Evolutionary conservation across 1,139 yeast genomes (phyloP).

Genomic region (Debaryomyces sp.): DNA sequence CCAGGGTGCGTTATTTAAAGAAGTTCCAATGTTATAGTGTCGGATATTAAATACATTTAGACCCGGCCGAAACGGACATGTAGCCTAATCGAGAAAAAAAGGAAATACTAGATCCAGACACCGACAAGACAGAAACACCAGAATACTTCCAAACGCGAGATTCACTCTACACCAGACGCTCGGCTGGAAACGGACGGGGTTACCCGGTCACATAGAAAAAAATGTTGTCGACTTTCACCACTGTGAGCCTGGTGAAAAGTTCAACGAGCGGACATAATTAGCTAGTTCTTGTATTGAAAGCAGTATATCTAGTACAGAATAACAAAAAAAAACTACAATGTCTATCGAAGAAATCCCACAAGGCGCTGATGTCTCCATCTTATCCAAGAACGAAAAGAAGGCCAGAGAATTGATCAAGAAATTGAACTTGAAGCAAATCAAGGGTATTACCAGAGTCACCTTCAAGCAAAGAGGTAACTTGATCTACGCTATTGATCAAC

Average conservation of each 20-base stretch:
- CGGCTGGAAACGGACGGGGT: background rate
- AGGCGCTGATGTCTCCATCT: slow-evolving; percentile 83
- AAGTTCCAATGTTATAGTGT: background rate
- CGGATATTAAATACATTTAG: background rate
- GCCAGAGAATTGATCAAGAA: slow-evolving; percentile 91
- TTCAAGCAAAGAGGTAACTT: slow-evolving; percentile 94
- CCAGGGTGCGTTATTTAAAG: background rate
- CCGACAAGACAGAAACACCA: no score
- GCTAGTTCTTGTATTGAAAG: background rate
- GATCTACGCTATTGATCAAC: slow-evolving; percentile 88
- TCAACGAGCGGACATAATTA: slow-evolving; percentile 1
- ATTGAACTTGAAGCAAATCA: slow-evolving; percentile 87
- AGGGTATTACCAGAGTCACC: slow-evolving; percentile 94
- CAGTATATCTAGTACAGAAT: background rate
- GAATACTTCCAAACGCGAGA: background rate
- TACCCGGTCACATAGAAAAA: background rate
- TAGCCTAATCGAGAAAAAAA: background rate
- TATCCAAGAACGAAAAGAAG: slow-evolving; percentile 92
- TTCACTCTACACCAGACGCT: background rate
- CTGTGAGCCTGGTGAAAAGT: background rate
- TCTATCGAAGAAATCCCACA: slow-evolving; percentile 73
- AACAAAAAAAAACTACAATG: slow-evolving; percentile 30
- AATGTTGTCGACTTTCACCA: background rate
- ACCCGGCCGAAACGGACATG: background rate
- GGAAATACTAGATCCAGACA: background rate